A percentile compares a stretch with the other conserved stretches of the same genome.
These are phyloP conservation scores for Kazachstania kunashirensis DNA, from an alignment of 805 yeast genomes.

Conservation along the genomic window DNA sequence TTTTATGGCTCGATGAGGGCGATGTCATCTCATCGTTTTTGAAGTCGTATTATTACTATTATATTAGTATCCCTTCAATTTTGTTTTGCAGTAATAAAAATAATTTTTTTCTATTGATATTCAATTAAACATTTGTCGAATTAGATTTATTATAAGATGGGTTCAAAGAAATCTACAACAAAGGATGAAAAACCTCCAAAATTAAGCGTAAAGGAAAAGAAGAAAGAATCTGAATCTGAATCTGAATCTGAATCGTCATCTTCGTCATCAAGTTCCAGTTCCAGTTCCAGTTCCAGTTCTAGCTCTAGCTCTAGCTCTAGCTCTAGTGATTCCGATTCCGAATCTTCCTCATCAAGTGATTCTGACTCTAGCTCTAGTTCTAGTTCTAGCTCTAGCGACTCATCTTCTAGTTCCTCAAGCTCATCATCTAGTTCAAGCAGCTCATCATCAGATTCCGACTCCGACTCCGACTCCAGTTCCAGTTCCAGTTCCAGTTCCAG, in stretches of 20 bases:
- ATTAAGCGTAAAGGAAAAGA: conserved; percentile 20
- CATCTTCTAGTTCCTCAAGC: conserved; percentile 6
- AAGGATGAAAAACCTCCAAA: conserved; percentile 20
- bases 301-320: conserved; percentile 11
- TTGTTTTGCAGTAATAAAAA: too few species aligned
- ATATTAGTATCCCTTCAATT: too few species aligned
- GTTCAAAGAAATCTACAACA: too few species aligned
- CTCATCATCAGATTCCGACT: conserved; percentile 1
- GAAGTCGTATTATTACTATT: too few species aligned
- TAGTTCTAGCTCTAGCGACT: conserved; percentile 11
- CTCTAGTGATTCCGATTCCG: conserved; percentile 8
- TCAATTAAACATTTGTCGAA: too few species aligned
- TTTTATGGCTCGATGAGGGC: too few species aligned
- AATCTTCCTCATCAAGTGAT: conserved; percentile 9
- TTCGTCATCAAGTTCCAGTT: not conserved
- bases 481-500: too few species aligned
- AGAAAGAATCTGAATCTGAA: conserved; percentile 12
- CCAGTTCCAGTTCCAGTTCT: conserved; percentile 6
- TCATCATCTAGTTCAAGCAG: conserved; percentile 2
- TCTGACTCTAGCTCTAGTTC: conserved; percentile 4
- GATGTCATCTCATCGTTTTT: too few species aligned
- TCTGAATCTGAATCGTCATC: not conserved
- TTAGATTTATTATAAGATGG: too few species aligned
- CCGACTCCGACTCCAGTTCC: conserved; percentile 5
- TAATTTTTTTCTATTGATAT: too few species aligned